Percentiles rank a stretch among this genome's conserved stretches.
Evolutionary conservation across 306 rosid genomes (phyloP).

Genomic region (Fagus sylvatica): DNA sequence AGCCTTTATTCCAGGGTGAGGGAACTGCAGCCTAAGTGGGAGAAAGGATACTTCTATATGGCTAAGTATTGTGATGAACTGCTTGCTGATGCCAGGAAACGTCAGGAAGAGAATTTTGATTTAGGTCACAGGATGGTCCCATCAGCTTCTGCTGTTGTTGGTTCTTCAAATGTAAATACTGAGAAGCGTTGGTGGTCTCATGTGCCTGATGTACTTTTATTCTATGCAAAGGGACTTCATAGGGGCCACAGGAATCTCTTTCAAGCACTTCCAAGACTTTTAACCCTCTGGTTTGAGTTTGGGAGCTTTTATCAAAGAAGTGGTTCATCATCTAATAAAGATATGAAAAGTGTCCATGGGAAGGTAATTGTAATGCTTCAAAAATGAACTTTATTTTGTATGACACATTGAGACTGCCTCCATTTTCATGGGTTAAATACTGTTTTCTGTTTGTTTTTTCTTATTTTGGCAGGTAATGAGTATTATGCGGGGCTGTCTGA

Average conservation of each 20-base stretch:
- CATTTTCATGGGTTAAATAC: conserved; percentile 7
- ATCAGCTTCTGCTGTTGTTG: conserved; percentile 49
- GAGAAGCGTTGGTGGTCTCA: conserved; percentile 91
- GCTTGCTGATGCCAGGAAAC: conserved; percentile 92
- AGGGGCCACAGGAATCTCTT: conserved; percentile 94
- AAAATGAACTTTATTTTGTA: conserved; percentile 26
- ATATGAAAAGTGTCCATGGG: conserved; percentile 52
- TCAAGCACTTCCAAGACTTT: conserved; percentile 96
- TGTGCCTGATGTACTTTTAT: conserved; percentile 82
- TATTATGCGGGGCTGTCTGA: conserved; percentile 79
- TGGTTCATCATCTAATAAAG: conserved; percentile 59
- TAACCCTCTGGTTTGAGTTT: conserved; percentile 96
- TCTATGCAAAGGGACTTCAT: conserved; percentile 94
- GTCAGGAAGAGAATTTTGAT: conserved; percentile 81
- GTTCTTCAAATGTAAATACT: conserved; percentile 55
- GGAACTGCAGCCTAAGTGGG: conserved; percentile 96
- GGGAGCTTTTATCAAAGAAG: conserved; percentile 79
- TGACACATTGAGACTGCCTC: conserved; percentile 20
- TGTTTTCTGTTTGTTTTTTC: conserved; percentile 24
- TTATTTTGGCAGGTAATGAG: conserved; percentile 59
- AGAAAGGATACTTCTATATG: conserved; percentile 87
- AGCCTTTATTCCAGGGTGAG: conserved; percentile 82
- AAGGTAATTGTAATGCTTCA: conserved; percentile 45
- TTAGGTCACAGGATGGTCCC: conserved; percentile 50
- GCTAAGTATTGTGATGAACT: conserved; percentile 95